Evolutionary conservation across 805 yeast genomes (phyloP).

Genomic region (Saccharomycopsis lassenensis): DNA sequence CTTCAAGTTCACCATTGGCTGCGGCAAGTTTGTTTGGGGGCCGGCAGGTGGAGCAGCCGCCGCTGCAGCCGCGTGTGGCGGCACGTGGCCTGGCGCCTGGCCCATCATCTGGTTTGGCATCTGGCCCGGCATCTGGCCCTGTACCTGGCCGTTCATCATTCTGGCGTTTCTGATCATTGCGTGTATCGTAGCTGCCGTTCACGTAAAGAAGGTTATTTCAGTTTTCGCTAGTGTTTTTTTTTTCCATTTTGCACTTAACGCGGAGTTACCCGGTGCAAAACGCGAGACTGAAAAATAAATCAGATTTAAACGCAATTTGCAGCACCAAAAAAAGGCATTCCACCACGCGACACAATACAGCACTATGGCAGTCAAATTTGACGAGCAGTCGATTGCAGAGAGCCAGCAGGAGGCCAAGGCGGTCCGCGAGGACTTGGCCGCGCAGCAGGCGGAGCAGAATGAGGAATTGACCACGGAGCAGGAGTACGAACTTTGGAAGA

Average conservation of each 20-base stretch:
- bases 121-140: too few relatives aligned
- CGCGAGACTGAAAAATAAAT: too few relatives aligned
- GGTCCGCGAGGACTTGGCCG: constrained; percentile 1
- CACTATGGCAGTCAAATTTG: constrained; percentile 9
- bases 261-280: too few relatives aligned
- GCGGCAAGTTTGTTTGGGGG: constrained; percentile 21
- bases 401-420: constrained; percentile 1
- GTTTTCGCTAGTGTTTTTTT: too few relatives aligned
- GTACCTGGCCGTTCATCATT: constrained; percentile 6
- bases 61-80: constrained; percentile 22
- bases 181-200: too few relatives aligned
- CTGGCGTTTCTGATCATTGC: too few relatives aligned
- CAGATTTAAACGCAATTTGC: too few relatives aligned
- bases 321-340: too few relatives aligned
- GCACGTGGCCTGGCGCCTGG: constrained; percentile 4
- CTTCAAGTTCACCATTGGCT: constrained; percentile 21
- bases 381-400: constrained; percentile 6
- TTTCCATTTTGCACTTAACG: too few relatives aligned
- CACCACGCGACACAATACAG: too few relatives aligned
- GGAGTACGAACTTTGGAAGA: constrained; percentile 72
- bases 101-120: background rate
- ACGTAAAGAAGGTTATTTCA: too few relatives aligned
- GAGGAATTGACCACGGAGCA: constrained; percentile 28
- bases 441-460: constrained; percentile 11
- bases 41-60: background rate